These are phyloP conservation scores for Scytalidium sp. DNA, from an alignment of 2,329 filamentous ascomycete species.

Conservation along the genomic window DNA sequence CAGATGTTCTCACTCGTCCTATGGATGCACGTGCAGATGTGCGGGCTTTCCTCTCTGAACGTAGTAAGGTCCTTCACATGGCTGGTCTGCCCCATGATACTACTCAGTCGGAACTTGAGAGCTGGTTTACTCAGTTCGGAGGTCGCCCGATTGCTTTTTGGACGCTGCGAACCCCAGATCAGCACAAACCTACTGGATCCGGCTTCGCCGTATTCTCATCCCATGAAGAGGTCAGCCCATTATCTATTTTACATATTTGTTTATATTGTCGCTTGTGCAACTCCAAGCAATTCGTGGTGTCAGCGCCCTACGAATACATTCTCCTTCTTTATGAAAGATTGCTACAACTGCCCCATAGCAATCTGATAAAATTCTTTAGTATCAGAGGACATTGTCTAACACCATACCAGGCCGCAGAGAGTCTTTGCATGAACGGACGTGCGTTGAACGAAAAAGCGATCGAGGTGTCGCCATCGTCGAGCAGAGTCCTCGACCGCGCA, in stretches of 20 bases:
- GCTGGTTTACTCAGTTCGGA: constrained; percentile 99
- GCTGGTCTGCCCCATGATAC: constrained; percentile 96
- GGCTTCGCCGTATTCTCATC: constrained; percentile 99
- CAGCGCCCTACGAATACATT: constrained; percentile 23
- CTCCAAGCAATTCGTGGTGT: constrained; percentile 20
- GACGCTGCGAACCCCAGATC: constrained; percentile 95
- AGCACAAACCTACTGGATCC: constrained; percentile 98
- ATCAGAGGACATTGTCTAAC: constrained; percentile 29
- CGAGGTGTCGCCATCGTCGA: constrained; percentile 96
- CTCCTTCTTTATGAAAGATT: constrained; percentile 27
- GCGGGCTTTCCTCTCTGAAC: constrained; percentile 89
- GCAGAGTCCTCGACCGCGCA: constrained; percentile 90
- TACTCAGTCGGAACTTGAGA: constrained; percentile 96
- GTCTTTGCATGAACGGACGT: constrained; percentile 97
- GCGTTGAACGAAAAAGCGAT: constrained; percentile 98
- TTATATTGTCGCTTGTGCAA: constrained; percentile 24
- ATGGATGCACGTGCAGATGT: constrained; percentile 98
- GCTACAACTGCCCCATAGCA: constrained; percentile 10
- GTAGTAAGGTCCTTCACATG: constrained; percentile 98
- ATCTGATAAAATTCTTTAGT: constrained; percentile 26
- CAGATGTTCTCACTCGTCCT: constrained; percentile 88
- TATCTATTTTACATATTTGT: constrained; percentile 19
- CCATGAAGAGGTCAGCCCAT: constrained; percentile 79
- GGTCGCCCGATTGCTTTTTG: constrained; percentile 98
- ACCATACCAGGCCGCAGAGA: constrained; percentile 77